Percentiles rank a stretch among this genome's conserved stretches.
Conservation (phyloP, 2,329 filamentous ascomycete genomes). For the Penicillium crustosum region DNA sequence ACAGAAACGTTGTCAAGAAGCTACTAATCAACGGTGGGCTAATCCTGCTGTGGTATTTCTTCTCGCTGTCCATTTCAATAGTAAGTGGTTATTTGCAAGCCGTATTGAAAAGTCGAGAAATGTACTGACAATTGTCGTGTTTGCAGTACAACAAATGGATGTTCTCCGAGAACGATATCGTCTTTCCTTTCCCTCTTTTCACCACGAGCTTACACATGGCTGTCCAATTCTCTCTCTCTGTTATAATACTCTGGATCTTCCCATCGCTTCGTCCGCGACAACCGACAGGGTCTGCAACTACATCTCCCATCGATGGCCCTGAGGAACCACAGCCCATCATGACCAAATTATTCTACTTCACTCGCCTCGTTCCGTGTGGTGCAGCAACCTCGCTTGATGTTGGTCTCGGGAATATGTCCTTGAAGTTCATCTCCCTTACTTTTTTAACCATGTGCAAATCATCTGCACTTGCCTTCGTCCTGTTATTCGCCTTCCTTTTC, state of each 20-base stretch:
- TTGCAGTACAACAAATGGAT: constrained; percentile 98
- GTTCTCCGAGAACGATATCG: constrained; percentile 80
- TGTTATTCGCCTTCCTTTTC: constrained; percentile 93
- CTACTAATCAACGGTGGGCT: constrained; percentile 74
- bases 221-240: constrained; percentile 82
- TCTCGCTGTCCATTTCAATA: constrained; percentile 89
- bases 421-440: constrained; percentile 94
- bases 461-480: constrained; percentile 89
- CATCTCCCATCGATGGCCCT: constrained; percentile 47
- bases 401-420: constrained; percentile 88
- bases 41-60: constrained; percentile 85
- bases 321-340: constrained; percentile 63
- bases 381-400: constrained; percentile 93
- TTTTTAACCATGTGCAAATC: constrained; percentile 99
- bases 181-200: constrained; percentile 94
- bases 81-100: constrained; percentile 52
- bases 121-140: constrained; percentile 13
- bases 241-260: constrained; percentile 74
- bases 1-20: constrained; percentile 68
- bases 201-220: constrained; percentile 95
- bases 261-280: constrained; percentile 73
- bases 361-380: constrained; percentile 87
- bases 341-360: constrained; percentile 88
- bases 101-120: neutral
- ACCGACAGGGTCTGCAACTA: constrained; percentile 27